A percentile compares a stretch with the other conserved stretches of the same genome.
phyloP scores from a whole-genome alignment of 805 yeast genomes.

The Sugiyamaella qingdaonensis region DNA sequence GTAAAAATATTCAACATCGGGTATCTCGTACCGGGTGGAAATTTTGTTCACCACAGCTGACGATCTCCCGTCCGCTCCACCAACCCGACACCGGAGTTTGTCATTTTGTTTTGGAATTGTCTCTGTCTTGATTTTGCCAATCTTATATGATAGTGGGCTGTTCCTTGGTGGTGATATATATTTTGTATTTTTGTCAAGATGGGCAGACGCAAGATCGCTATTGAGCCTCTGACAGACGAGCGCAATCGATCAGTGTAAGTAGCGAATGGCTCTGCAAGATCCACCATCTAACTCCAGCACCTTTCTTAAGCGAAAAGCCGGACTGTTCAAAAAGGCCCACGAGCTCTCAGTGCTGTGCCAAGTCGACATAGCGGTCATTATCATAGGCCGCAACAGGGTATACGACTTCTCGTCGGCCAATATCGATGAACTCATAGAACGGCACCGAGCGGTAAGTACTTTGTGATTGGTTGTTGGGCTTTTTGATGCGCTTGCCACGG shows the following conservation, averaged over 20 bases:
- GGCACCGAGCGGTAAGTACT: slow-evolving; percentile 20
- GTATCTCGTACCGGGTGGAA: background rate
- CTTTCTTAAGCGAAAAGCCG: slow-evolving; percentile 90
- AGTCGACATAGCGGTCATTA: slow-evolving; percentile 87
- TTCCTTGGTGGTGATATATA: background rate
- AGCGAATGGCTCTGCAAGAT: background rate
- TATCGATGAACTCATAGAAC: slow-evolving; percentile 42
- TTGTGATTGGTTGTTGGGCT: background rate
- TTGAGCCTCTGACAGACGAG: slow-evolving; percentile 86
- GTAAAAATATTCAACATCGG: background rate
- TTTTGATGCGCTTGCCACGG: background rate
- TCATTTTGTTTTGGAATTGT: background rate
- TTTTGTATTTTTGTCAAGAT: slow-evolving; percentile 35
- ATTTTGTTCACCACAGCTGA: background rate
- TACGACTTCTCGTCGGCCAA: slow-evolving; percentile 80
- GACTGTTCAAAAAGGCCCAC: slow-evolving; percentile 77
- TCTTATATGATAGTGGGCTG: background rate
- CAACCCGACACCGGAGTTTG: background rate
- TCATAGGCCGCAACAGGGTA: slow-evolving; percentile 76
- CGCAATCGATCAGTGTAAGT: slow-evolving; percentile 53
- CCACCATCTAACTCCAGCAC: slow-evolving; percentile 41
- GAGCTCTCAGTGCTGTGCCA: slow-evolving; percentile 87
- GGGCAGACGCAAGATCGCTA: slow-evolving; percentile 97
- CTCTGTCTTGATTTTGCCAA: background rate
- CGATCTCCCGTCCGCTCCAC: background rate